A percentile compares a stretch with the other conserved stretches of the same genome.
These are phyloP conservation scores for Paradendryphiella salina DNA, from an alignment of 2,329 filamentous ascomycete genomes.

Conservation along the genomic window DNA sequence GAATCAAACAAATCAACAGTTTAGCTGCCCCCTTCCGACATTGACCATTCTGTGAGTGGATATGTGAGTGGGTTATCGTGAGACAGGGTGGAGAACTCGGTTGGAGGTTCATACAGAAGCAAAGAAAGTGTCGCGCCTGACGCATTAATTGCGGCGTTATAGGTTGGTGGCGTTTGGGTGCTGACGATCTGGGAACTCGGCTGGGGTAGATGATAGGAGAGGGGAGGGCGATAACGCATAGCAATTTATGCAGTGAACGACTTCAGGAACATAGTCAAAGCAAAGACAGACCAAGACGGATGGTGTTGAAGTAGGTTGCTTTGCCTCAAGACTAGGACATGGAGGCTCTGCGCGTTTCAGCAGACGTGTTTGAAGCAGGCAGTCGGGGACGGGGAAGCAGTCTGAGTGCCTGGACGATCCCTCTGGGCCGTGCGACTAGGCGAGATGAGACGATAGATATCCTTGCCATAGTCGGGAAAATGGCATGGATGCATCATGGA, in stretches of 20 bases:
- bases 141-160: background rate
- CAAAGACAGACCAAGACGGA: background rate
- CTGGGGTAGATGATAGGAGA: background rate
- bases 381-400: background rate
- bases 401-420: slow-evolving; percentile 4
- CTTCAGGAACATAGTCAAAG: background rate
- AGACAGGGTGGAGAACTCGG: background rate
- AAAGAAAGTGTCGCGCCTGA: background rate
- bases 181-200: background rate
- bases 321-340: slow-evolving; percentile 8
- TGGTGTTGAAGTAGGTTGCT: background rate
- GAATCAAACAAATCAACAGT: slow-evolving; percentile 28
- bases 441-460: slow-evolving; percentile 14
- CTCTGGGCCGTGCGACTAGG: slow-evolving; percentile 4
- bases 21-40: slow-evolving; percentile 3
- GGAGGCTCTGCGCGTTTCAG: slow-evolving; percentile 15
- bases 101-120: background rate
- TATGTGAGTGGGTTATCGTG: background rate
- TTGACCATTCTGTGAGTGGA: background rate
- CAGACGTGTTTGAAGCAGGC: slow-evolving; percentile 2
- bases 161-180: slow-evolving; percentile 8
- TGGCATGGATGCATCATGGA: background rate
- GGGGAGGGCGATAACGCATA: slow-evolving; percentile 2
- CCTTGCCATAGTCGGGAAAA: slow-evolving; percentile 6
- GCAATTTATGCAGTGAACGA: background rate